phyloP scores from a whole-genome alignment of 2,329 filamentous ascomycete genomes.

The Setomelanomma holmii region DNA sequence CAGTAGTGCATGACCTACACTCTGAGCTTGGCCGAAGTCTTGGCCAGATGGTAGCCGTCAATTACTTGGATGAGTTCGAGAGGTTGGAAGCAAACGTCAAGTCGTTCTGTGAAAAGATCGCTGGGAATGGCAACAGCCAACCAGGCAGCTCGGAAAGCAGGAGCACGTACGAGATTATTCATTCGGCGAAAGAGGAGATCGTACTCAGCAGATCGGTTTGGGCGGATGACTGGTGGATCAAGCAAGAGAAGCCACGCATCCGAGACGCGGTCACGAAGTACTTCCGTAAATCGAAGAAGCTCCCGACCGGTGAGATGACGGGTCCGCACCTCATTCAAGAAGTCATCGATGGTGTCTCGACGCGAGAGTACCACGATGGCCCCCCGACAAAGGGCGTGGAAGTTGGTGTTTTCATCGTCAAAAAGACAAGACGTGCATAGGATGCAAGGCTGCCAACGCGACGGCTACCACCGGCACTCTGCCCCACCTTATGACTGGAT shows the following conservation, averaged over 20 bases:
- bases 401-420: slow-evolving; percentile 57
- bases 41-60: slow-evolving; percentile 61
- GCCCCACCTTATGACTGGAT: slow-evolving; percentile 2
- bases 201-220: slow-evolving; percentile 61
- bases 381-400: slow-evolving; percentile 55
- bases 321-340: slow-evolving; percentile 65
- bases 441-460: slow-evolving; percentile 4
- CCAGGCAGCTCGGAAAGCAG: slow-evolving; percentile 36
- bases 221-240: slow-evolving; percentile 68
- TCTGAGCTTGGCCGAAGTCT: slow-evolving; percentile 63
- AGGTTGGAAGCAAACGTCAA: slow-evolving; percentile 51
- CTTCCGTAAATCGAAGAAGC: slow-evolving; percentile 53
- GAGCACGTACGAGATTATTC: slow-evolving; percentile 54
- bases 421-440: slow-evolving; percentile 27
- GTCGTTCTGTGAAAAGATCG: slow-evolving; percentile 31
- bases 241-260: slow-evolving; percentile 68
- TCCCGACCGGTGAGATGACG: slow-evolving; percentile 55
- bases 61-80: slow-evolving; percentile 63
- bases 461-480: neutral
- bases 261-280: slow-evolving; percentile 58
- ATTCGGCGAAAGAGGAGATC: slow-evolving; percentile 60
- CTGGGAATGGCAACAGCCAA: slow-evolving; percentile 37
- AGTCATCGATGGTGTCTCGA: slow-evolving; percentile 65
- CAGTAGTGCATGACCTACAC: slow-evolving; percentile 65
- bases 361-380: slow-evolving; percentile 55